phyloP scores from a whole-genome alignment of 805 yeast genomes.

The Candida argentea region DNA sequence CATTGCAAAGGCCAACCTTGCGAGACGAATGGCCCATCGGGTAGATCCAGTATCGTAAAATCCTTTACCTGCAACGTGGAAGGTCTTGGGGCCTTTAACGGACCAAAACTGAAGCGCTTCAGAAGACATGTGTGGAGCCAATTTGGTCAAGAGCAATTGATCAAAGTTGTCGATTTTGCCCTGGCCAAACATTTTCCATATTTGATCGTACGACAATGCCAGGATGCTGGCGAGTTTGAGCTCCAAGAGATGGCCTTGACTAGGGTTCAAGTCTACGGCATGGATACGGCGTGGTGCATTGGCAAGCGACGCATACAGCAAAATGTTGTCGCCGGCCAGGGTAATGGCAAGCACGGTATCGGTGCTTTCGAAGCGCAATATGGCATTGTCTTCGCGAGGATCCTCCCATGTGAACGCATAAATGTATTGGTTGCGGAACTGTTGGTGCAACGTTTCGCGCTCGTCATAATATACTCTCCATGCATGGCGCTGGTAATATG shows the following conservation, averaged over 20 bases:
- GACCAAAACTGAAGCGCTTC: conserved; percentile 78
- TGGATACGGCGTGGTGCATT: conserved; percentile 70
- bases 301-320: conserved; percentile 63
- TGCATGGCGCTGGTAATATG: conserved; percentile 66
- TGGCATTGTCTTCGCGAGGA: conserved; percentile 68
- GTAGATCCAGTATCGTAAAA: conserved; percentile 71
- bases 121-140: conserved; percentile 66
- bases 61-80: conserved; percentile 46
- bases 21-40: conserved; percentile 73
- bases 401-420: conserved; percentile 91
- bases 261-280: conserved; percentile 78
- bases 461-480: conserved; percentile 81
- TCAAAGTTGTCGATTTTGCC: conserved; percentile 49
- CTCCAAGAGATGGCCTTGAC: conserved; percentile 73
- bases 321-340: conserved; percentile 77
- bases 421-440: conserved; percentile 70
- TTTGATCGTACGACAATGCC: conserved; percentile 40
- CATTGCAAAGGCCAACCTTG: conserved; percentile 46
- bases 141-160: conserved; percentile 35
- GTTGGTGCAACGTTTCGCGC: conserved; percentile 52
- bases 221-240: conserved; percentile 66
- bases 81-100: conserved; percentile 49
- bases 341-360: conserved; percentile 79
- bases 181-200: conserved; percentile 71
- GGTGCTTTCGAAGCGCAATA: conserved; percentile 46